A percentile compares a stretch with the other conserved stretches of the same genome.
phyloP scores from a whole-genome alignment of 1,139 yeast genomes.

The Suhomyces maxii region DNA sequence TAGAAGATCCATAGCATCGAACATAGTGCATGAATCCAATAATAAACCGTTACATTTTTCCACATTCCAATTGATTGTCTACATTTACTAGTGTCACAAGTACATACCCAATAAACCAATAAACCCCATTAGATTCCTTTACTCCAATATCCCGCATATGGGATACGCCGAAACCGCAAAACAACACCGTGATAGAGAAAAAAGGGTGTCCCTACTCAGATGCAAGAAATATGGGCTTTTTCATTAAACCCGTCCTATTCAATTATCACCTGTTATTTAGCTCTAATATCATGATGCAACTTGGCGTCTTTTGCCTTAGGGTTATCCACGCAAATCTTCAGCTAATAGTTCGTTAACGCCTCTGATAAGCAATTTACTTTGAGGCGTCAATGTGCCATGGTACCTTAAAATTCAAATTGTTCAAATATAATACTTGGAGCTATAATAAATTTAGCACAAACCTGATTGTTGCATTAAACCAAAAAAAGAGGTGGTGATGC shows the following conservation, averaged over 20 bases:
- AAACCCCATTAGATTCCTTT: not conserved
- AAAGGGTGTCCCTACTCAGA: not conserved
- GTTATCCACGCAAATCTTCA: not conserved
- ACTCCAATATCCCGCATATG: not conserved
- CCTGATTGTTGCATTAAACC: not conserved
- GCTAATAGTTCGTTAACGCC: not conserved
- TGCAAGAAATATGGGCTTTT: not conserved
- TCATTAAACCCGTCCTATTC: too few relatives aligned
- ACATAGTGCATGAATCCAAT: not conserved
- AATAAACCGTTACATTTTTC: not conserved
- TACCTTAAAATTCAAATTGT: not conserved
- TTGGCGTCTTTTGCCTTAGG: not conserved
- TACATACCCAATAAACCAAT: conserved; percentile 5
- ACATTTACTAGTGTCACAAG: conserved; percentile 9
- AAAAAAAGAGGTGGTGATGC: not conserved
- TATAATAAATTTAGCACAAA: not conserved
- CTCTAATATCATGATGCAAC: not conserved
- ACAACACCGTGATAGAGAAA: not conserved
- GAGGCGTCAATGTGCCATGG: not conserved
- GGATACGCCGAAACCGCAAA: not conserved
- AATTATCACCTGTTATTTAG: too few relatives aligned
- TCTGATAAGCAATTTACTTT: not conserved
- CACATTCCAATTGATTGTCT: conserved; percentile 7
- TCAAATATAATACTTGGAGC: not conserved
- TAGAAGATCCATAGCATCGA: not conserved